These are phyloP conservation scores for Diphasiastrum complanatum DNA, from an alignment of 83 land plant species.

Conservation along the genomic window DNA sequence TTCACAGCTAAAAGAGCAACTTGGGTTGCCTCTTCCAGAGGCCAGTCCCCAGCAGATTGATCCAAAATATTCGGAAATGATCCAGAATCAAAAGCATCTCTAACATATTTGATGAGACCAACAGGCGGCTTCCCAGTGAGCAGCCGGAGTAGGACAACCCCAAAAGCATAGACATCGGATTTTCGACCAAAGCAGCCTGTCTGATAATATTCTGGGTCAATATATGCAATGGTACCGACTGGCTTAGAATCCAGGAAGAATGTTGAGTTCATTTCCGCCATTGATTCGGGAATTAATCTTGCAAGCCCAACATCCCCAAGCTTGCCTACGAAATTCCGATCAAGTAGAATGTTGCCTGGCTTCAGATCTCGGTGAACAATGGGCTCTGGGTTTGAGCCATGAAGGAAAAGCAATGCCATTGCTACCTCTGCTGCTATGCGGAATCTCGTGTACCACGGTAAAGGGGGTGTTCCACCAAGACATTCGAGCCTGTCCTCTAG, in stretches of 20 bases:
- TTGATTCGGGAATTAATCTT: conserved; percentile 35
- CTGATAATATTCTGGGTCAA: conserved; percentile 26
- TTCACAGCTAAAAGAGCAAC: conserved; percentile 16
- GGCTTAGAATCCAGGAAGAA: conserved; percentile 38
- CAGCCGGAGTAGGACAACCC: conserved; percentile 27
- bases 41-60: conserved; percentile 25
- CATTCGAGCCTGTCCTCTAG: conserved; percentile 41
- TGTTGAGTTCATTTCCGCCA: conserved; percentile 23
- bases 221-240: conserved; percentile 45
- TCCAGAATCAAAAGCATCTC: conserved; percentile 21
- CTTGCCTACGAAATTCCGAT: conserved; percentile 42
- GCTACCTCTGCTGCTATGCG: conserved; percentile 63
- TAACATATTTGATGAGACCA: conserved; percentile 9
- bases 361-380: conserved; percentile 57
- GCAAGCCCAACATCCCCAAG: conserved; percentile 53
- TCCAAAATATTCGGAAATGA: conserved; percentile 16
- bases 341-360: conserved; percentile 51
- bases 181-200: conserved; percentile 5
- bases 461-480: conserved; percentile 30
- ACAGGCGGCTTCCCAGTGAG: conserved; percentile 19
- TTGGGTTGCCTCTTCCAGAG: conserved; percentile 12
- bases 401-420: conserved; percentile 51
- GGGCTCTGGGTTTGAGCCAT: conserved; percentile 42
- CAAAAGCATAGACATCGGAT: conserved; percentile 27
- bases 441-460: conserved; percentile 45